phyloP scores from a whole-genome alignment of 176 grass and related monocot species.

The Oryza australiensis region DNA sequence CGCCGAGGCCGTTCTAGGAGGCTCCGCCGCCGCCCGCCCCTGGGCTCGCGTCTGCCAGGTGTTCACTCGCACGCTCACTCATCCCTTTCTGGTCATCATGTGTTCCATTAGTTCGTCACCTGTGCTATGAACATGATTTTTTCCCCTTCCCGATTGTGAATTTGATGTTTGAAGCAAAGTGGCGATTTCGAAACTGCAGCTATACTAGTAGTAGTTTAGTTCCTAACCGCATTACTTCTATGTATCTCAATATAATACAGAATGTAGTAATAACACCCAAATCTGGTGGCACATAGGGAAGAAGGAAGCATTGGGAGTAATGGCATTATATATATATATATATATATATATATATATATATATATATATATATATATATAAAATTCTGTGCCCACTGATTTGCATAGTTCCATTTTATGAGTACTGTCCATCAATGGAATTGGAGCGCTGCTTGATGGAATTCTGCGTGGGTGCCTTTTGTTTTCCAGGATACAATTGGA shows the following conservation, averaged over 20 bases:
- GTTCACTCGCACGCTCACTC: neutral
- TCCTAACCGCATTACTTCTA: neutral
- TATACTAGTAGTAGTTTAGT: neutral
- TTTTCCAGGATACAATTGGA: conserved; percentile 68
- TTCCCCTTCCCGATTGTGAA: neutral
- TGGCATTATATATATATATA: no score
- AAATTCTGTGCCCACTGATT: neutral
- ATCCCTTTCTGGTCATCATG: neutral
- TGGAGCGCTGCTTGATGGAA: neutral
- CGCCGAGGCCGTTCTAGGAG: conserved; percentile 54
- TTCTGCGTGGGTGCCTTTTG: neutral
- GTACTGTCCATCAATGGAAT: neutral
- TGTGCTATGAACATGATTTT: neutral
- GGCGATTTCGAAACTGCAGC: neutral
- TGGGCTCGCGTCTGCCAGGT: conserved; percentile 92
- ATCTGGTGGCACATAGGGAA: neutral
- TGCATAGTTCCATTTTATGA: neutral
- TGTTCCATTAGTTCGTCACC: neutral
- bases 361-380: neutral
- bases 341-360: no score
- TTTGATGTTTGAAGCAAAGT: neutral
- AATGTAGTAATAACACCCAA: neutral
- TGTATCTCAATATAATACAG: neutral
- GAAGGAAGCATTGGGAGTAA: neutral
- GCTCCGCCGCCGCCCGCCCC: conserved; percentile 37